phyloP scores from a whole-genome alignment of 495 filamentous ascomycete species.

The Usnea hakonensis region DNA sequence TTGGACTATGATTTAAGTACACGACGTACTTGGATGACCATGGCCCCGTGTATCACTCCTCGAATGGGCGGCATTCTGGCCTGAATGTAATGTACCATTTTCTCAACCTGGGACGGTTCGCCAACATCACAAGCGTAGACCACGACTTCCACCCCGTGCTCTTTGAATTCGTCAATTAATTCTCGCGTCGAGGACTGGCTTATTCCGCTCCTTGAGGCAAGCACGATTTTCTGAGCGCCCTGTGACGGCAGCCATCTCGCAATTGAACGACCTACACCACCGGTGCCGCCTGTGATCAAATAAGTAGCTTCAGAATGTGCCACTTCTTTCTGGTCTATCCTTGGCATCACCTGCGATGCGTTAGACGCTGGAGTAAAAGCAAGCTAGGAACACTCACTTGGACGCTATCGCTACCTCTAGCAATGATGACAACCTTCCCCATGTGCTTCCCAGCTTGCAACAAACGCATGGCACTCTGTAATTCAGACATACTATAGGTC shows the following conservation, averaged over 20 bases:
- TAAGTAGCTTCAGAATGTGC: constrained; percentile 34
- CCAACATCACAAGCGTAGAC: constrained; percentile 35
- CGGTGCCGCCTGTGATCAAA: constrained; percentile 50
- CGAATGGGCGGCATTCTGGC: constrained; percentile 40
- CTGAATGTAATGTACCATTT: constrained; percentile 18
- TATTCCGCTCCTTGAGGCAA: constrained; percentile 38
- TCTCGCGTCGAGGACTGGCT: constrained; percentile 18
- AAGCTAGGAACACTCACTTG: neutral
- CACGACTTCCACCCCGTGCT: constrained; percentile 18
- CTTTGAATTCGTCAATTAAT: constrained; percentile 11
- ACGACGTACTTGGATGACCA: constrained; percentile 32
- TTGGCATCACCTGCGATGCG: neutral
- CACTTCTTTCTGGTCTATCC: neutral
- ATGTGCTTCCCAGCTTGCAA: constrained; percentile 38
- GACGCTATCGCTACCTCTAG: neutral
- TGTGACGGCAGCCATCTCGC: constrained; percentile 46
- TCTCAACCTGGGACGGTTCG: constrained; percentile 15
- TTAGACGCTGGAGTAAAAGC: neutral
- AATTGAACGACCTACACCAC: constrained; percentile 49
- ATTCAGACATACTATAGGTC: constrained; percentile 2
- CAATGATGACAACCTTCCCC: constrained; percentile 24
- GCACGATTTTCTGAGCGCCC: constrained; percentile 46
- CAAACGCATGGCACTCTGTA: constrained; percentile 41
- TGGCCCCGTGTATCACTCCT: constrained; percentile 44
- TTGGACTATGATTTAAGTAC: neutral